Evolutionary conservation across 768 basidiomycete genomes (phyloP).

Genomic region (Rhizopogon vinicolor): DNA sequence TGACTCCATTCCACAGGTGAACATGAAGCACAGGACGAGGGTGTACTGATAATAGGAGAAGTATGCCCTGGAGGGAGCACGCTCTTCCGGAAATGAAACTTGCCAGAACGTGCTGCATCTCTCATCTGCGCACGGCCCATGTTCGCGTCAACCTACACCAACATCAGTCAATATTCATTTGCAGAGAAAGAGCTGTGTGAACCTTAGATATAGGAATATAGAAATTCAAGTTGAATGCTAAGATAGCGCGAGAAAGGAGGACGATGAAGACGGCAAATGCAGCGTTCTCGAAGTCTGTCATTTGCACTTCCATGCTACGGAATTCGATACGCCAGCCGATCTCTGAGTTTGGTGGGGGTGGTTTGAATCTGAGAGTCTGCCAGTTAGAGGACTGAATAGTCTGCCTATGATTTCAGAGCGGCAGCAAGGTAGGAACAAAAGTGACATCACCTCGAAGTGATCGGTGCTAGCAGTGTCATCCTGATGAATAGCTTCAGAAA

Average conservation of each 20-base stretch:
- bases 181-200: not conserved
- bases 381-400: conserved; percentile 99
- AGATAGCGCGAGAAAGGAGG: conserved; percentile 88
- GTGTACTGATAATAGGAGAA: conserved; percentile 37
- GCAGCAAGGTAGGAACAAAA: not conserved
- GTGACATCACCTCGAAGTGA: conserved; percentile 78
- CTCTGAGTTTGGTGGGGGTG: conserved; percentile 85
- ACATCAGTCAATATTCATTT: not conserved
- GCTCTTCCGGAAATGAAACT: conserved; percentile 88
- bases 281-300: conserved; percentile 99
- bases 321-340: conserved; percentile 99
- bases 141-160: conserved; percentile 86
- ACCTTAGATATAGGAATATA: conserved; percentile 98
- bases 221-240: conserved; percentile 87
- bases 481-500: conserved; percentile 90
- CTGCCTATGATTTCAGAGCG: conserved; percentile 31
- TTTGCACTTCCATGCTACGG: conserved; percentile 97
- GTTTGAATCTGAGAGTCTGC: conserved; percentile 99
- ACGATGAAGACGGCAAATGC: conserved; percentile 95
- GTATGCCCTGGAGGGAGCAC: conserved; percentile 57
- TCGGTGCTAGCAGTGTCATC: conserved; percentile 85
- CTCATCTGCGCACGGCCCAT: conserved; percentile 88
- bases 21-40: too few relatives aligned
- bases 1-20: conserved; percentile 32
- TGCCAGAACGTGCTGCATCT: conserved; percentile 67